Base-by-base conservation (phyloP, 352 stramenopile genomes). In the Globisporangium mamillatum region DNA sequence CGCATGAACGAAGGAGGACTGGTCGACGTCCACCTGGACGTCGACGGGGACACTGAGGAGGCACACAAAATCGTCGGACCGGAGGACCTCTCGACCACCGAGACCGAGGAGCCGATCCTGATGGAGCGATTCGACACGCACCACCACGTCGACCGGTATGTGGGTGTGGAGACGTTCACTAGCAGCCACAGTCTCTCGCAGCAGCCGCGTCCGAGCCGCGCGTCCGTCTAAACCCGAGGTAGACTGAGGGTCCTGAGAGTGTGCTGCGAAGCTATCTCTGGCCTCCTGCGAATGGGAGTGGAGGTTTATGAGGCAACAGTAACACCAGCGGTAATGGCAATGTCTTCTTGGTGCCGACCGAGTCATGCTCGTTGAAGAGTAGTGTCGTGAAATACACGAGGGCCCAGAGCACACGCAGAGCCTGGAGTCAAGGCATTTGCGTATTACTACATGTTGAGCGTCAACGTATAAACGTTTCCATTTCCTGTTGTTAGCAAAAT, bases 121-220 rank as follows among this genome's bases (percentile, higher is more conserved):
- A 34, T 55, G 63, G 36, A 62, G 52, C 16, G 27, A 16, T 22
- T 29, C 4, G 53, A 50, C 50, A 27, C 12, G 4, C 18, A 64
- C 41, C 24, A 34, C 44, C 20, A 48, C 4, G 41, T 18, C 25
- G 62, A 67, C 34, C 29, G 52, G 12, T 53, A 59, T n/a, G 27
- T 55, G 3, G 36, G 14, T 0, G 52, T 22, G 53, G 50, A 46
- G 22, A 44, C 38, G 63, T 29, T 54, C 32, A 29, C 1, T 25
- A 53, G 3, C 22, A 52, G 32, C 38, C 20, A 48, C 20, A 24
- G 32, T 1, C 32, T 29, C 56, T 22, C 56, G 34, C 56, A 61
- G 56, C 56, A 48, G 56, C 16, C 27, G 59, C 59, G 59, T 20
- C 52, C 53, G n/a, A 36, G 52, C 14, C 63, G 63, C 54, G 53